Base-by-base conservation (phyloP, 345 rosid species). In the Eucalyptus guilfoylei region DNA sequence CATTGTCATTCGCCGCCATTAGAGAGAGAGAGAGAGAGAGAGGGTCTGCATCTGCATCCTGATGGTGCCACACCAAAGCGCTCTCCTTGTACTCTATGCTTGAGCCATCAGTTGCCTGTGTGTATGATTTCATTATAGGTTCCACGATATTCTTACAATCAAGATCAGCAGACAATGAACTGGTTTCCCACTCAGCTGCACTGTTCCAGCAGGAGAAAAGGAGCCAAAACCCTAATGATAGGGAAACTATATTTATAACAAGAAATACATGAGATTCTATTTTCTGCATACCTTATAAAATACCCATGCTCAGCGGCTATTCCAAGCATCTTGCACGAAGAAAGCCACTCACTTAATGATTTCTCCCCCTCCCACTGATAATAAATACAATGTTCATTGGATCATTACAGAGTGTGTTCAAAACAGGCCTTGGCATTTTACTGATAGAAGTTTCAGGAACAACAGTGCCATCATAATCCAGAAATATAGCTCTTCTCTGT, bases 41-140 rank as follows among this genome's bases (percentile, higher is more conserved):
- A 32, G 99, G 98, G 91, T n/a, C n/a, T n/a, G n/a, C n/a, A n/a
- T 97, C 99, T 2, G 99, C 99, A 86, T 97, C 99, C 93, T 94
- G 97, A 92, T 96, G 96, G 90, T 97, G 99, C 99, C 99, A 97
- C 47, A 96, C 99, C 89, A 96, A 87, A 89, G 95, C 99, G 88
- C 97, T 96, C 88, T 96, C 98, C 91, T 97, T 97, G 26, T 80
- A 55, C 93, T 97, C 99, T 88, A 97, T 95, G 86, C 37, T 93
- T 89, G 99, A 96, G 88, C 99, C 99, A 93, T 97, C 97, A 1
- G 99, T 97, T 86, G 99, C 92, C 88, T 97, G 98, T 85, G 93
- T 95, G 89, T 97, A 97, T 30, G 80, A 91, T 89, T 92, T 93
- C 99, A 97, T 97, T 42, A 97, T 90, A n/a, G 99, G 99, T 89